Percentiles rank a stretch among this genome's conserved stretches.
Conservation (phyloP, 805 yeast species). For the Teunomyces stri region DNA sequence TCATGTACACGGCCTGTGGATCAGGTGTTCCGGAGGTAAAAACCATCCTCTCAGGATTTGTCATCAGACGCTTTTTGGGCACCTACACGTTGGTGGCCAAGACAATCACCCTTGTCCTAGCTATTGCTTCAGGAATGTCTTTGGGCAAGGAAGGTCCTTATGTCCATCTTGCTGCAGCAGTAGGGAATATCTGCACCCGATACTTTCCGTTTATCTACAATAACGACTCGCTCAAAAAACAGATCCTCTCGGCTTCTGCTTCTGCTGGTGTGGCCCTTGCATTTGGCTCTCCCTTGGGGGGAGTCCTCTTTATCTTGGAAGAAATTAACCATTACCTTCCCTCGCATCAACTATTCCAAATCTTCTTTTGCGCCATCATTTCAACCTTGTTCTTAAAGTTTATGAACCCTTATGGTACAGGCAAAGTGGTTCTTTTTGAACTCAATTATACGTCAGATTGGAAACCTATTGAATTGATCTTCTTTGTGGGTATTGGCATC, state of each 20-base stretch:
- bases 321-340: conserved; percentile 57
- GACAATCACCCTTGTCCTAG: conserved; percentile 46
- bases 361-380: conserved; percentile 54
- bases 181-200: conserved; percentile 53
- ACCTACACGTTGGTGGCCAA: conserved; percentile 49
- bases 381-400: conserved; percentile 52
- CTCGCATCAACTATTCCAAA: conserved; percentile 51
- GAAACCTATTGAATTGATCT: conserved; percentile 46
- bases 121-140: conserved; percentile 56
- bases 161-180: conserved; percentile 58
- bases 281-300: conserved; percentile 61
- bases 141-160: conserved; percentile 64
- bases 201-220: conserved; percentile 42
- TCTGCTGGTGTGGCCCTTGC: conserved; percentile 61
- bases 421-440: conserved; percentile 55
- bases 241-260: conserved; percentile 54
- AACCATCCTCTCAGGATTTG: conserved; percentile 57
- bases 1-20: conserved; percentile 52
- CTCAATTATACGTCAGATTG: conserved; percentile 51
- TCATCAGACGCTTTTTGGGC: conserved; percentile 53
- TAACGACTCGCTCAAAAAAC: conserved; percentile 51
- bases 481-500: conserved; percentile 47
- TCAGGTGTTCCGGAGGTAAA: conserved; percentile 64
- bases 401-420: conserved; percentile 58
- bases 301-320: conserved; percentile 54